Evolutionary conservation across 2,329 filamentous ascomycete species (phyloP).

Genomic region (Pleoardoris graminearum): DNA sequence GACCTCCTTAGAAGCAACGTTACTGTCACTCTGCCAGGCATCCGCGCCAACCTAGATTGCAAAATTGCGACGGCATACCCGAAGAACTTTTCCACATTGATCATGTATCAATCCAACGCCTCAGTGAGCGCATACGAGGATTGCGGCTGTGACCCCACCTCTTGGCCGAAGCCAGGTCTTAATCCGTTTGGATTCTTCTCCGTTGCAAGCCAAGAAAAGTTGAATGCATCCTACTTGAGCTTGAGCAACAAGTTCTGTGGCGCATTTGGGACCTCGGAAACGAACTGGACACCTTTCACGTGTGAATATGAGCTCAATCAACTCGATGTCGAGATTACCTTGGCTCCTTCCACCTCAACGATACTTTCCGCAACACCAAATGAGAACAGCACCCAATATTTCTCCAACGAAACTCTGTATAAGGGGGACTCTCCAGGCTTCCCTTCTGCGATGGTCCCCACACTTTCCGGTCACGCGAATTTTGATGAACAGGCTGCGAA

Average conservation of each 20-base stretch:
- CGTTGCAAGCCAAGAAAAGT: not conserved
- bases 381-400: not conserved
- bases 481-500: not conserved
- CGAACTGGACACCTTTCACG: not conserved
- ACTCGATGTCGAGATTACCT: not conserved
- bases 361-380: not conserved
- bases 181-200: not conserved
- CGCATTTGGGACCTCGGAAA: not conserved
- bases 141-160: not conserved
- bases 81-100: not conserved
- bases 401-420: not conserved
- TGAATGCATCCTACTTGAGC: not conserved
- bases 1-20: not conserved
- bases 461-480: not conserved
- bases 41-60: not conserved
- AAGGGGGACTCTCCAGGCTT: not conserved
- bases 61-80: not conserved
- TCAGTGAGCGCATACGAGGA: not conserved
- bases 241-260: not conserved
- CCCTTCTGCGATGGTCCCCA: not conserved
- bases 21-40: not conserved
- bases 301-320: not conserved
- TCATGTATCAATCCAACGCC: not conserved
- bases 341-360: not conserved
- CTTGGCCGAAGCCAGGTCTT: not conserved